Evolutionary conservation across 2,329 filamentous ascomycete genomes (phyloP), one percentile per base, ranked within the genome.

Genomic region (Dichotomopilus funicola): DNA sequence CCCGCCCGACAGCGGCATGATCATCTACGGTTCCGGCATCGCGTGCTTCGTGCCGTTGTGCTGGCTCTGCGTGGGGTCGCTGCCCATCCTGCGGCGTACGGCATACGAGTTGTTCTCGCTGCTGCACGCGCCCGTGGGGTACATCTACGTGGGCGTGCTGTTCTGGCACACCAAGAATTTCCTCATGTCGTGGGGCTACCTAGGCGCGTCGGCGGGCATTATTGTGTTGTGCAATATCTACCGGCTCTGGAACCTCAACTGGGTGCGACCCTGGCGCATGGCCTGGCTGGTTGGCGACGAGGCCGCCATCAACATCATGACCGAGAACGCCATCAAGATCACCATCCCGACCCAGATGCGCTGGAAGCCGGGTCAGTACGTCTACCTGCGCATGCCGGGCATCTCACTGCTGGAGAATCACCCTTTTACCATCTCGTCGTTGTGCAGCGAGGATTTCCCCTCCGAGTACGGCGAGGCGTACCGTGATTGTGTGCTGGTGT

Each of bases 131-230:
- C 91, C 92, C 0, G 86, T 90, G 8, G 86, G 89, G 0, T 80
- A 91, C 41, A 75, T 88, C 11, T 95, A 94, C 66, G 75, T 96
- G 6, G 91, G 80, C 1, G 80, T 95, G 68, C 78, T 97, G 34
- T 95, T 97, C 73, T 97, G 92, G 92, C 92, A 97, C 70, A 94
- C 89, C 65, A 88, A 91, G 71, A 96, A 96, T 71, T 95, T 88
- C 63, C 79, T 96, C 40, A 86, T 85, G 53, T 95, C 91, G 0
- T 96, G 91, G 91, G 78, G 82, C 66, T 97, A 96, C 66, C 81
- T 97, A 2, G 95, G 83, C 65, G 83, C 89, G 1, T 94, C 89
- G 0, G 71, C 91, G 31, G 88, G 74, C 44, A 89, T 96, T 59
- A 94, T 91, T 85, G 73, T 80, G 1, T 63, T 86, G 5, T 94